Base-by-base conservation (phyloP, 306 rosid species). In the Dalbergia oliveri region DNA sequence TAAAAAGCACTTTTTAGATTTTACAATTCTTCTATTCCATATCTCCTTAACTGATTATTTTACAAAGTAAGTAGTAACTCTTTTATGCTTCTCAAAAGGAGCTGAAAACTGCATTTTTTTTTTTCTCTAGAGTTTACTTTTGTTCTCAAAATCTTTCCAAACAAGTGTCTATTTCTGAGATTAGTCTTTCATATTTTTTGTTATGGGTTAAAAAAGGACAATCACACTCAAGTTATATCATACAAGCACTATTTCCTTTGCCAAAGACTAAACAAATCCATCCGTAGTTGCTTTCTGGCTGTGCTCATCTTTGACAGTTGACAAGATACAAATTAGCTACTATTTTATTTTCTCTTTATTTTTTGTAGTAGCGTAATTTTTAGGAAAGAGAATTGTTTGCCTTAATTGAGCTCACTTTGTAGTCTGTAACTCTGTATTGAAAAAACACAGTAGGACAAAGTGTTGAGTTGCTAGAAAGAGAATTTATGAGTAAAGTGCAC, bases 381-480 rank as follows among this genome's bases (percentile, higher is more conserved):
- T 23, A 8, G 14, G 49, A 50, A 70, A 71, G 49, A 35, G 26
- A 35, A 13, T 70, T 57, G 47, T 56, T 71, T 74, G 45, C 57
- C 34, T 9, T 47, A 63, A 18, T 78, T 65, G 61, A 59, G 34
- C 14, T 45, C 54, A 15, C 54, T 45, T 62, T 69, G 19, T 16
- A 15, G 45, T 56, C 47, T 76, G 47, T 35, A 26, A 26, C 31
- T 26, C 31, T 26, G n/a, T n/a, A 26, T 47, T 11, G 13, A 60
- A 47, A 61, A 84, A n/a, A 26, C 31, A 26, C 11, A 71, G 81
- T 11, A 21, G 66, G 35, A 31, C 37, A 77, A 57, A 12, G 0
- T 81, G 59, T 66, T 72, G 12, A 54, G 39, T 72, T 34, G 58
- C 58, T 14, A 67, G 70, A 49, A 34, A 57, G 65, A 70, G 43